A percentile compares a stretch with the other conserved stretches of the same genome.
phyloP scores from a whole-genome alignment of 108 stramenopile genomes.

The Skeletonema marinoi region DNA sequence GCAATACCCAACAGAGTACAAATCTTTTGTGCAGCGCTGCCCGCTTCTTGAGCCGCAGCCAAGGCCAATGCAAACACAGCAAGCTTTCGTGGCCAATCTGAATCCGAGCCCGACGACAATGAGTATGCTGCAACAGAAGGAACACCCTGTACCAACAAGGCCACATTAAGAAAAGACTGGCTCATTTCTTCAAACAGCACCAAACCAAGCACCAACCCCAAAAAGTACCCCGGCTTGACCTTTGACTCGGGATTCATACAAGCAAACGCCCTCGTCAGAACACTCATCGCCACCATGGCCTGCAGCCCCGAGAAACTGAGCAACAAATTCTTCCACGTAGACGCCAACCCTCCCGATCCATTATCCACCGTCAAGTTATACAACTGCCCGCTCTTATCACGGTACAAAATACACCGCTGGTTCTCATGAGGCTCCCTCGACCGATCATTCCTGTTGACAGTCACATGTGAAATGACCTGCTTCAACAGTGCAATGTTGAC shows the following conservation, averaged over 20 bases:
- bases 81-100: slow-evolving; percentile 66
- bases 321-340: slow-evolving; percentile 42
- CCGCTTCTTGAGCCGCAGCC: slow-evolving; percentile 34
- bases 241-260: slow-evolving; percentile 38
- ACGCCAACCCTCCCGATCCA: slow-evolving; percentile 45
- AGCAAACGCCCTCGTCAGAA: slow-evolving; percentile 48
- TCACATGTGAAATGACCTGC: slow-evolving; percentile 41
- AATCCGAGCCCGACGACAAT: slow-evolving; percentile 34
- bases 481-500: slow-evolving; percentile 28
- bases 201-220: slow-evolving; percentile 55
- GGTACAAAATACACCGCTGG: slow-evolving; percentile 59
- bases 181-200: slow-evolving; percentile 68
- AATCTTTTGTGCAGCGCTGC: slow-evolving; percentile 31
- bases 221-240: slow-evolving; percentile 49
- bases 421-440: slow-evolving; percentile 24
- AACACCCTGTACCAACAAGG: slow-evolving; percentile 58
- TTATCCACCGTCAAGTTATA: slow-evolving; percentile 53
- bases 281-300: slow-evolving; percentile 56
- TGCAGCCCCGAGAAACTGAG: slow-evolving; percentile 60
- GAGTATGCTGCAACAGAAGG: slow-evolving; percentile 64
- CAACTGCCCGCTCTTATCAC: slow-evolving; percentile 53
- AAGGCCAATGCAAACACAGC: slow-evolving; percentile 45
- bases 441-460: slow-evolving; percentile 11
- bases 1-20: slow-evolving; percentile 56
- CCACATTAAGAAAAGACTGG: slow-evolving; percentile 57